These are phyloP conservation scores for Fusarium sp. DNA, from an alignment of 2,329 filamentous ascomycete genomes.

Conservation along the genomic window DNA sequence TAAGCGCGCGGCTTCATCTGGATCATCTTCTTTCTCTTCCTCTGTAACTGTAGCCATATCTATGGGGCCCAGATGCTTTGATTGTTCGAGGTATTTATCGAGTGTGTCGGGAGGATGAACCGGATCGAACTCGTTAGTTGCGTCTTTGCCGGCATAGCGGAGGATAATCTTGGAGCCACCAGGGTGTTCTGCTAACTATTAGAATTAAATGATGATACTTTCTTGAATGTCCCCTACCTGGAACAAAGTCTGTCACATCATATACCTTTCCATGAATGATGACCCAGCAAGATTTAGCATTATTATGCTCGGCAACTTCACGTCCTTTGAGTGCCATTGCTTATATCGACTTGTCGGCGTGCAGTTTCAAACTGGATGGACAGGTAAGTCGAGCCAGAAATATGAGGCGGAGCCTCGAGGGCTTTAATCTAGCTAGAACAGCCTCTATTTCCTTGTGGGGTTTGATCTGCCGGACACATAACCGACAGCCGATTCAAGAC, in stretches of 20 bases:
- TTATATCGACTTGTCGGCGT: too few species aligned
- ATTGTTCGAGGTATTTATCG: conserved; percentile 83
- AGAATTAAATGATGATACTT: conserved; percentile 4
- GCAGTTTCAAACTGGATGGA: too few species aligned
- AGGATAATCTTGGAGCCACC: conserved; percentile 93
- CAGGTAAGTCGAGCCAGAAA: too few species aligned
- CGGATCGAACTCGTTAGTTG: conserved; percentile 90
- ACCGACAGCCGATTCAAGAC: too few species aligned
- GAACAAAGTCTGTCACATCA: conserved; percentile 88
- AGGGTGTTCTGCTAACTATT: conserved; percentile 76
- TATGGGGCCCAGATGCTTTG: conserved; percentile 89
- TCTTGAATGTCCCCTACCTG: conserved; percentile 61
- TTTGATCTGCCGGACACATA: too few species aligned
- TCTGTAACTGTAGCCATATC: conserved; percentile 86
- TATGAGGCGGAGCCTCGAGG: too few species aligned
- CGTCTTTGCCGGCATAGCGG: conserved; percentile 96
- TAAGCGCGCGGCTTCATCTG: conserved; percentile 74
- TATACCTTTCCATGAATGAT: conserved; percentile 89
- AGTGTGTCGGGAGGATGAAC: conserved; percentile 90
- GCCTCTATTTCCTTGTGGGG: too few species aligned
- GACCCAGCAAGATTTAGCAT: conserved; percentile 88
- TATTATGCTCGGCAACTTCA: conserved; percentile 79
- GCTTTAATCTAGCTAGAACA: too few species aligned
- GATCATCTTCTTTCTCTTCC: conserved; percentile 69
- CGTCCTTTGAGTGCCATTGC: conserved; percentile 62